These are phyloP conservation scores for Ogataea thermomethanolica DNA, from an alignment of 805 yeast species.

Conservation along the genomic window DNA sequence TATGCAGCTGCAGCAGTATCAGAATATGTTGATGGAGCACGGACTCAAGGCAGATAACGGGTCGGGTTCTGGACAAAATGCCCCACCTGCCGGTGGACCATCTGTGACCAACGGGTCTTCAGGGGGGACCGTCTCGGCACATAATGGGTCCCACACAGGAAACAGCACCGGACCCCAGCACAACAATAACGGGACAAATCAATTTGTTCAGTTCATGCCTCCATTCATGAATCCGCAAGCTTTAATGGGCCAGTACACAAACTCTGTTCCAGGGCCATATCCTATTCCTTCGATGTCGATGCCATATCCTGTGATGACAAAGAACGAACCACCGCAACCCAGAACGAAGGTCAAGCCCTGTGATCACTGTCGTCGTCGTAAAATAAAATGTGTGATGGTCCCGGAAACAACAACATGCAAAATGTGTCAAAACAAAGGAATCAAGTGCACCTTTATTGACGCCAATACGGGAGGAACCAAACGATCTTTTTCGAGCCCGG, in stretches of 20 bases:
- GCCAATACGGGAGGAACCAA: slow-evolving; percentile 39
- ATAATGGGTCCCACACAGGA: too few relatives aligned
- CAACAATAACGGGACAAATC: slow-evolving; percentile 5
- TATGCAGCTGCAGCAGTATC: slow-evolving; percentile 34
- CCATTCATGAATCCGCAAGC: slow-evolving; percentile 15
- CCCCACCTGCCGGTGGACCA: too few relatives aligned
- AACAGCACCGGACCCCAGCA: neutral
- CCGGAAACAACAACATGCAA: slow-evolving; percentile 64
- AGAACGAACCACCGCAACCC: slow-evolving; percentile 37
- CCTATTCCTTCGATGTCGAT: slow-evolving; percentile 7
- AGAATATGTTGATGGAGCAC: slow-evolving; percentile 31
- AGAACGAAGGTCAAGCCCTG: slow-evolving; percentile 58
- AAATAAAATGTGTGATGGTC: slow-evolving; percentile 70
- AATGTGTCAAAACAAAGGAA: slow-evolving; percentile 70
- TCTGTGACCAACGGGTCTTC: too few relatives aligned
- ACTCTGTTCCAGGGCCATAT: slow-evolving; percentile 7
- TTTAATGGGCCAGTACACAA: slow-evolving; percentile 12
- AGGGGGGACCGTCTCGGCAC: too few relatives aligned
- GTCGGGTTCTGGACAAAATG: neutral
- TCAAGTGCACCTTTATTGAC: slow-evolving; percentile 73
- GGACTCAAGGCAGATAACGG: slow-evolving; percentile 14
- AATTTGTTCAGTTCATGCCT: slow-evolving; percentile 13
- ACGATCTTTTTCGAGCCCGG: slow-evolving; percentile 34
- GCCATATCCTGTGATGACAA: slow-evolving; percentile 12
- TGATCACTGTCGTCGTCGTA: slow-evolving; percentile 79